Conservation (phyloP, 2,329 filamentous ascomycete genomes). For the Curvularia sp. region DNA sequence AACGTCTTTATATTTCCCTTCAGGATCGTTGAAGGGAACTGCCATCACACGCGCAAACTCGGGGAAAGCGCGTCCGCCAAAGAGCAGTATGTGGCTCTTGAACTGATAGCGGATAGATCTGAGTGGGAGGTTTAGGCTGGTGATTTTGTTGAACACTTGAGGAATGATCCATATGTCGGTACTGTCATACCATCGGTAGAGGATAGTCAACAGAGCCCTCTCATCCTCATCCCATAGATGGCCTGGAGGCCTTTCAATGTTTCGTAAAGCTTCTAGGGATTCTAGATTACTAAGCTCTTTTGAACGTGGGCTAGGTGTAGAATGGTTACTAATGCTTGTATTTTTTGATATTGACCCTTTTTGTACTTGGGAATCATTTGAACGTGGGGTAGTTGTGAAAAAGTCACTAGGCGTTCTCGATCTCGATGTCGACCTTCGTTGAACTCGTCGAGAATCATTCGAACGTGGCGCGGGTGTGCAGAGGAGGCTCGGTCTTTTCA, state of each 20-base stretch:
- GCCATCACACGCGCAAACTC: conserved; percentile 7
- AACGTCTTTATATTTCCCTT: conserved; percentile 9
- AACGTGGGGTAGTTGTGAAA: too few relatives aligned
- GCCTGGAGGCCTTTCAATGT: neutral
- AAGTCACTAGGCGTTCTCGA: neutral
- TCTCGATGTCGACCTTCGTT: neutral
- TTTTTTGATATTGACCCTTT: too few relatives aligned
- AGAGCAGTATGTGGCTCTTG: conserved; percentile 10
- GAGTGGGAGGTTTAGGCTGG: neutral
- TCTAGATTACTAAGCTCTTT: neutral
- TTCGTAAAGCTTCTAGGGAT: neutral
- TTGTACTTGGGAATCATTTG: too few relatives aligned
- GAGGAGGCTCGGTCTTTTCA: neutral
- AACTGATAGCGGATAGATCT: conserved; percentile 11
- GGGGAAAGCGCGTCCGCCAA: conserved; percentile 13
- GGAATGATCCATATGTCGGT: neutral
- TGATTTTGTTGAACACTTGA: conserved; percentile 19
- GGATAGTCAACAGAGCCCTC: conserved; percentile 10
- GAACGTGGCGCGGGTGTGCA: neutral
- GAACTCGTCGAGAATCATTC: neutral
- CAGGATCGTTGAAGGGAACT: conserved; percentile 19
- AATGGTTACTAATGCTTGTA: too few relatives aligned
- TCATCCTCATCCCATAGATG: conserved; percentile 16
- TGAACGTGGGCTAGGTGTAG: neutral
- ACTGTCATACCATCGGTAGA: conserved; percentile 19